These are phyloP conservation scores for Neoascochyta sp. DNA, from an alignment of 2,329 filamentous ascomycete genomes.

Conservation along the genomic window DNA sequence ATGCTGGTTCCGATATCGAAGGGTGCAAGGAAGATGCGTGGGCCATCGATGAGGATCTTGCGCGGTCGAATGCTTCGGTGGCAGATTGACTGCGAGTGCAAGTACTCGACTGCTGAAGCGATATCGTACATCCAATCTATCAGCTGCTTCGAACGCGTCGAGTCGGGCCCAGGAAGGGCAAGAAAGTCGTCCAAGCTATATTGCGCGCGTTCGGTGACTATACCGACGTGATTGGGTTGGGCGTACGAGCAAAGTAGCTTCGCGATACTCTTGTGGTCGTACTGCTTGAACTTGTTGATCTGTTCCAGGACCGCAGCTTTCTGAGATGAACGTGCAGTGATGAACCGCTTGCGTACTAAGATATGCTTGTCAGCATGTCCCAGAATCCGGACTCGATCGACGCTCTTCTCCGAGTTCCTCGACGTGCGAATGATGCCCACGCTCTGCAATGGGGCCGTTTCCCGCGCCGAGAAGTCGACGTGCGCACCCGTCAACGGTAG, in stretches of 20 bases:
- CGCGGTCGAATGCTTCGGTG: conserved; percentile 39
- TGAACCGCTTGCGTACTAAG: conserved; percentile 37
- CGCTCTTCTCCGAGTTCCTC: conserved; percentile 34
- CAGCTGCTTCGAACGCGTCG: conserved; percentile 31
- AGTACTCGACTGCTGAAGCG: conserved; percentile 37
- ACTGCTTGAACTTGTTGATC: conserved; percentile 37
- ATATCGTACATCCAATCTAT: conserved; percentile 43
- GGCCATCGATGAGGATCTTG: conserved; percentile 39
- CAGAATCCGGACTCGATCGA: conserved; percentile 36
- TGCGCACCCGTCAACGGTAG: conserved; percentile 37
- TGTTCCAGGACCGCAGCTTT: conserved; percentile 36
- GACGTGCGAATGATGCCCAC: conserved; percentile 29
- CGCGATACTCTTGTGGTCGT: conserved; percentile 39
- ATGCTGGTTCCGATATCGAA: conserved; percentile 36
- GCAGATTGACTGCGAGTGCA: conserved; percentile 37
- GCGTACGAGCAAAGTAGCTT: conserved; percentile 39
- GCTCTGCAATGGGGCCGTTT: conserved; percentile 38
- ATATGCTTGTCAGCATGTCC: conserved; percentile 34
- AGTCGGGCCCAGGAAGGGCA: conserved; percentile 24
- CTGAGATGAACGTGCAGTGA: conserved; percentile 33
- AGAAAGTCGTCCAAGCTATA: conserved; percentile 40
- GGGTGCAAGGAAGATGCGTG: conserved; percentile 33
- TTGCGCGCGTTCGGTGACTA: conserved; percentile 33
- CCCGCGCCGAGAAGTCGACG: conserved; percentile 35
- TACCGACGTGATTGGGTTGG: conserved; percentile 36